These are phyloP conservation scores for Aurifilum marmelostoma DNA, from an alignment of 2,329 filamentous ascomycete genomes.

Conservation along the genomic window DNA sequence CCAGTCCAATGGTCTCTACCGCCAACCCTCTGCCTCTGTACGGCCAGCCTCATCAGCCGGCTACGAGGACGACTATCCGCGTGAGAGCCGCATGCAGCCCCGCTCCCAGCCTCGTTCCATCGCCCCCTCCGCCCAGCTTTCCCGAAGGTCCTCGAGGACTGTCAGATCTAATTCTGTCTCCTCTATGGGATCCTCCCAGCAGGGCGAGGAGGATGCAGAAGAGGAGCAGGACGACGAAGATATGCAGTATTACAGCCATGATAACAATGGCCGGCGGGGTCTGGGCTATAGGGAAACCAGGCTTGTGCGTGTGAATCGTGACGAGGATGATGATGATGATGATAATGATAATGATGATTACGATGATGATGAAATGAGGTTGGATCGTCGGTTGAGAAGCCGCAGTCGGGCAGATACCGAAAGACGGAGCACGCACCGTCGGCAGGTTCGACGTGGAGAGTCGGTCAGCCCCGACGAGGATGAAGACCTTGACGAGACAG, in stretches of 20 bases:
- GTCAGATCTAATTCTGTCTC: conserved; percentile 34
- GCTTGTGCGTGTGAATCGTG: conserved; percentile 22
- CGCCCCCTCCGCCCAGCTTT: conserved; percentile 39
- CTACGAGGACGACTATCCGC: conserved; percentile 36
- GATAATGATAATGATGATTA: not conserved
- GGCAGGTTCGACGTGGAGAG: conserved; percentile 13
- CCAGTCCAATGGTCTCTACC: conserved; percentile 32
- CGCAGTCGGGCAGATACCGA: conserved; percentile 21
- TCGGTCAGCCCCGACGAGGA: conserved; percentile 26
- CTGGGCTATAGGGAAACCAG: conserved; percentile 29
- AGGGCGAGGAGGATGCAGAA: not conserved
- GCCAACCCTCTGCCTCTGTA: conserved; percentile 29
- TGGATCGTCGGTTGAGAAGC: conserved; percentile 13
- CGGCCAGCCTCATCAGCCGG: conserved; percentile 19
- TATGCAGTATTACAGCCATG: conserved; percentile 41
- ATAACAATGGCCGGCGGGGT: conserved; percentile 36
- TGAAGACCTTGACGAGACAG: conserved; percentile 28
- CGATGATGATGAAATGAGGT: not conserved
- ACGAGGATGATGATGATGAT: not conserved
- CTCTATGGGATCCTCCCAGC: conserved; percentile 36
- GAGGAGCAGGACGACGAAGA: conserved; percentile 35
- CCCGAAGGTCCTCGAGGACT: conserved; percentile 41
- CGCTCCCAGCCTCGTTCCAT: conserved; percentile 30
- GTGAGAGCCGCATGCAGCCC: conserved; percentile 36
- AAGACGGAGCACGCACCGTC: conserved; percentile 16